phyloP scores from a whole-genome alignment of 768 basidiomycete genomes.

The Boletus rubroflammeus region DNA sequence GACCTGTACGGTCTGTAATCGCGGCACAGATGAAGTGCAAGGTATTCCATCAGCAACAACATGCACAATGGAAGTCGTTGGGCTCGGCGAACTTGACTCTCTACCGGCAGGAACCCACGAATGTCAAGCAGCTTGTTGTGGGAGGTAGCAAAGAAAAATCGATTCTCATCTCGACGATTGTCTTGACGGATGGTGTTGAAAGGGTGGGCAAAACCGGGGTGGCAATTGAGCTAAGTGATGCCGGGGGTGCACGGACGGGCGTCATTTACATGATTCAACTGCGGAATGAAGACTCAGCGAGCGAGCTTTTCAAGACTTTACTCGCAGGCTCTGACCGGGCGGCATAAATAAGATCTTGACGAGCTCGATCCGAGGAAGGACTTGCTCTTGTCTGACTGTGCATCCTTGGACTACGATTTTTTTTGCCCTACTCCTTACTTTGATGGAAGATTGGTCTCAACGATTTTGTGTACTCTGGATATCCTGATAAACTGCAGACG shows the following conservation, averaged over 20 bases:
- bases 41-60: slow-evolving; percentile 91
- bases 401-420: not conserved
- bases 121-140: slow-evolving; percentile 95
- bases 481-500: slow-evolving; percentile 10
- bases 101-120: slow-evolving; percentile 80
- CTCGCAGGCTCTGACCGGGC: slow-evolving; percentile 83
- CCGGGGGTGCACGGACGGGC: slow-evolving; percentile 82
- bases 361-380: not conserved
- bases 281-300: slow-evolving; percentile 82
- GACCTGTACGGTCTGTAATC: slow-evolving; percentile 73
- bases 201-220: slow-evolving; percentile 98
- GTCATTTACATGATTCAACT: slow-evolving; percentile 97
- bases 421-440: not conserved
- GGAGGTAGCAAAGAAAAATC: slow-evolving; percentile 72
- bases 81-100: slow-evolving; percentile 85
- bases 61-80: slow-evolving; percentile 97
- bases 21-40: slow-evolving; percentile 97
- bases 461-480: slow-evolving; percentile 6
- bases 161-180: slow-evolving; percentile 90
- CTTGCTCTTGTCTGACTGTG: not conserved
- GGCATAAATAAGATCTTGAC: slow-evolving; percentile 8
- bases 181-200: slow-evolving; percentile 94
- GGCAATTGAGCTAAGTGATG: slow-evolving; percentile 90
- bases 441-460: not conserved
- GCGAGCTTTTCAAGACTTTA: slow-evolving; percentile 80